Evolutionary conservation across 768 basidiomycete species (phyloP), one percentile per base, ranked within the genome.

Genomic region (Rhodotorula babjevae): DNA sequence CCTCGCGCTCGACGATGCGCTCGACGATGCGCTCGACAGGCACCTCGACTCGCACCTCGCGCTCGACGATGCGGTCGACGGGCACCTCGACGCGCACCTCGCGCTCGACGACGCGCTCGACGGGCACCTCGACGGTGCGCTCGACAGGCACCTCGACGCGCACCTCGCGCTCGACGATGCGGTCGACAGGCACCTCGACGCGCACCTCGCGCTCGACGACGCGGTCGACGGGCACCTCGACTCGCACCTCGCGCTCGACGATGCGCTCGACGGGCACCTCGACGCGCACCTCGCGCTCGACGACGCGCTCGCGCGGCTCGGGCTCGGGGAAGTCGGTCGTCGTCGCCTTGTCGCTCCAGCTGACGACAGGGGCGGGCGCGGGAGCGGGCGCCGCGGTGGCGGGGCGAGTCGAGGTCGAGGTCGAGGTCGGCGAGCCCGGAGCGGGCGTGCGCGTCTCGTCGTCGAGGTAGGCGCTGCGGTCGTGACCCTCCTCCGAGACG

Each of bases 1-100:
- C 73, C 55, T 69, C 65, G 56, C 61, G 50, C 44, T 77, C 69
- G n/a, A 80, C 76, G 33, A 73, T 76, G 53, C 71, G 27, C 40
- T 80, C 78, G 23, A 77, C 73, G 53, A 80, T 76, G 55, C 74
- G 77, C 47, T 70, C 69, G 63, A 27, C 44, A 3, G 18, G 25
- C 40, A 78, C 77, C 58, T 80, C 78, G 23, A 78, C 74, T 44
- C 78, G 74, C 57, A 75, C 77, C 57, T 80, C 77, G n/a, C 81
- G 79, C 69, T 79, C 78, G 46, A 81, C 78, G 44, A 78, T 71
- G 52, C 71, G 65, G 44, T 78, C 77, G 46, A 79, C 75, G 23
- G 79, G 79, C 36, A 46, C 62, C 46, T 67, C 66, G 42, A 31
- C 36, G 50, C 78, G 11, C 83, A 25, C 31, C 62, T 42, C 68